These are phyloP conservation scores for Alternaria sp. DNA, from an alignment of 2,329 filamentous ascomycete species.

Conservation along the genomic window DNA sequence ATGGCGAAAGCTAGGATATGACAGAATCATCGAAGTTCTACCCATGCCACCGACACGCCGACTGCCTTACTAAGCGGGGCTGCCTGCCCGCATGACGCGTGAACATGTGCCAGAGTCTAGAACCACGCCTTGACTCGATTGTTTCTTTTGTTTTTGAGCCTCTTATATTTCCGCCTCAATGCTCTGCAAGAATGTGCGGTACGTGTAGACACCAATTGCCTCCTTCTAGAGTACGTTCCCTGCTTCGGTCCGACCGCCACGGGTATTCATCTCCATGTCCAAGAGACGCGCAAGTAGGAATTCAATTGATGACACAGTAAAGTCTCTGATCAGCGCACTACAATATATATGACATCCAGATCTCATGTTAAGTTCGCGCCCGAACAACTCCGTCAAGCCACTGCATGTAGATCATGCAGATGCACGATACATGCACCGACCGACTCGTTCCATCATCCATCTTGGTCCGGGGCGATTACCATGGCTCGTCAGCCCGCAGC, in stretches of 20 bases:
- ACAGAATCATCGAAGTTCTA: conserved; percentile 22
- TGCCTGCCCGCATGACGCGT: neutral
- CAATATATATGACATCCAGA: neutral
- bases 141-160: neutral
- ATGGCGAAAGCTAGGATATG: conserved; percentile 25
- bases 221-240: neutral
- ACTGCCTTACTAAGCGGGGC: conserved; percentile 15
- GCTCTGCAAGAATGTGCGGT: neutral
- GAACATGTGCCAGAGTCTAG: neutral
- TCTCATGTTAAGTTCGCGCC: neutral
- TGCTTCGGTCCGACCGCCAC: neutral
- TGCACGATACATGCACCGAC: neutral
- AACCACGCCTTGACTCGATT: neutral
- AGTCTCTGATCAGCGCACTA: neutral
- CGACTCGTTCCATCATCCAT: neutral
- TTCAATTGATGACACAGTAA: neutral
- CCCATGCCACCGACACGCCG: conserved; percentile 13
- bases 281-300: neutral
- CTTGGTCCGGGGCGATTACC: neutral
- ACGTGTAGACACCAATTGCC: neutral
- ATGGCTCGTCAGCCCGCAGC: neutral
- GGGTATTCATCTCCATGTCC: neutral
- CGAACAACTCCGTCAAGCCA: neutral
- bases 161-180: neutral
- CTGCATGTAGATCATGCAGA: neutral